These are phyloP conservation scores for Platismatia glauca DNA, from an alignment of 495 filamentous ascomycete species.

Conservation along the genomic window DNA sequence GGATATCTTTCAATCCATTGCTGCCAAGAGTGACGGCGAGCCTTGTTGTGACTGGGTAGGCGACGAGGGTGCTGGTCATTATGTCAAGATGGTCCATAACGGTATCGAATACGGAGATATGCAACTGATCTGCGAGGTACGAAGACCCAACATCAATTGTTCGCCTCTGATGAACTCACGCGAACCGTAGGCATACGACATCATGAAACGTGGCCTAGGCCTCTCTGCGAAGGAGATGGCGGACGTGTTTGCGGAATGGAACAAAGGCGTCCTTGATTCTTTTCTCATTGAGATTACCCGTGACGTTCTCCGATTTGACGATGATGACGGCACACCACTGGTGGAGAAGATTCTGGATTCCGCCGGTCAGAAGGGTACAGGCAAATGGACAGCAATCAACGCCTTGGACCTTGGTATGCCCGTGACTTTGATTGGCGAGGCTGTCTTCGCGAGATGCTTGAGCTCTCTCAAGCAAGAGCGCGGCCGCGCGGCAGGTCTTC, in stretches of 20 bases:
- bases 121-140: constrained; percentile 98
- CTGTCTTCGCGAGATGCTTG: constrained; percentile 90
- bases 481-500: constrained; percentile 66
- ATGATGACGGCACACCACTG: constrained; percentile 80
- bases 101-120: constrained; percentile 99
- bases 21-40: constrained; percentile 94
- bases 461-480: constrained; percentile 93
- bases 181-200: constrained; percentile 80
- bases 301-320: constrained; percentile 94
- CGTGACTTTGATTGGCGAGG: constrained; percentile 94
- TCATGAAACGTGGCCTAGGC: constrained; percentile 94
- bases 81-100: constrained; percentile 99
- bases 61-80: constrained; percentile 97
- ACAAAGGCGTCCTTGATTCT: constrained; percentile 95
- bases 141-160: constrained; percentile 18
- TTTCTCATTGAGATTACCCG: constrained; percentile 99
- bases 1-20: constrained; percentile 95
- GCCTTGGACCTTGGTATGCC: constrained; percentile 98
- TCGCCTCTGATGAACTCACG: constrained; percentile 4
- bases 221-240: constrained; percentile 84
- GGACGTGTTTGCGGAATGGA: constrained; percentile 91
- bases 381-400: constrained; percentile 99
- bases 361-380: constrained; percentile 98
- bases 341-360: constrained; percentile 99
- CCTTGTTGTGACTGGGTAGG: constrained; percentile 99